Base-by-base conservation (phyloP, 257 asterid genomes). In the Agastache rugosa region DNA sequence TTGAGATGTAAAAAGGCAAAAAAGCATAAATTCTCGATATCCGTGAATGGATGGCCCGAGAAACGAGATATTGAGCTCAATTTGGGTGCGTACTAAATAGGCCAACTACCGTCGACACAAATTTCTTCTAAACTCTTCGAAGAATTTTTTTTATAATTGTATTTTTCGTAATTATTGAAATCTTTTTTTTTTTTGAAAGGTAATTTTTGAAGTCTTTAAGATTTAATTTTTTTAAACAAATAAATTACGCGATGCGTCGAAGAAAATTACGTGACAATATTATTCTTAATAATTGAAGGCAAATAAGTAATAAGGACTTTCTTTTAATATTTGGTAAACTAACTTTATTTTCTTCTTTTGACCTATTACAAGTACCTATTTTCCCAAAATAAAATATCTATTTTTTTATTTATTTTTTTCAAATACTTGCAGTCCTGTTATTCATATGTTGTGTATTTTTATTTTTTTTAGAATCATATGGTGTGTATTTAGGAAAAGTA, bases 41-140 rank as follows among this genome's bases (percentile, higher is more conserved):
- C 84, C 84, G 96, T 78, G 88, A 82, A 14, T 19, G 61, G 83
- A 73, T 74, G 89, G 91, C 80, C 80, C 89, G 83, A 81, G 82
- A 75, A 80, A 83, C 85, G 80, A 85, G 88, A 85, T 72, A 76
- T 75, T 42, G 58, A 51, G 74, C 55, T 69, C 72, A 61, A 42
- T 75, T 51, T 51, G 67, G 14, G 69, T 55, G 75, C 51, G 67
- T 39, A 35, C 81, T 77, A 77, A 73, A 81, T 74, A 73, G 82
- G 82, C 85, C 79, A 81, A 77, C 82, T 6, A 72, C 80, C 79
- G 16, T 71, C 1, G 16, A 69, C 9, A 53, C 71, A 5, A 70
- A 61, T 22, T 44, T 71, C 27, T 54, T 71, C n/a, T 41, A 20
- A 17, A 34, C 56, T 37, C 37, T 71, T 11, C 31, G 15, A 42